These are phyloP conservation scores for Blastomyces emzantsi DNA, from an alignment of 2,329 filamentous ascomycete species.

Conservation along the genomic window DNA sequence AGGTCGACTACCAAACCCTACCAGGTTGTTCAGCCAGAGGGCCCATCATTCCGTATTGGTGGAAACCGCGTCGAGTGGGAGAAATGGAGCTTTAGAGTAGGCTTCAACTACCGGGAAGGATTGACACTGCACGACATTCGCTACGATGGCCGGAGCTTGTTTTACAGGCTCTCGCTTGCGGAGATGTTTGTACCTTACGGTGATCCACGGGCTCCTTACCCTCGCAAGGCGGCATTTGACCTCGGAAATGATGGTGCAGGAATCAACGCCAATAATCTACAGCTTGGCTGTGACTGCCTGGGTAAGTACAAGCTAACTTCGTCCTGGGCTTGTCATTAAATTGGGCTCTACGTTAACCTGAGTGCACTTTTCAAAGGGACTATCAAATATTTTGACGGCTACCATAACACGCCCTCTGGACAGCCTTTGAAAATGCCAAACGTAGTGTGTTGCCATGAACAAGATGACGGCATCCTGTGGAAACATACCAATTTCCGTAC, in stretches of 20 bases:
- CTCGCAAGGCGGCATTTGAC: slow-evolving; percentile 63
- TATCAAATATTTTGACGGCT: slow-evolving; percentile 56
- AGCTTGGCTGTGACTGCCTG: slow-evolving; percentile 40
- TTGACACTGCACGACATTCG: slow-evolving; percentile 60
- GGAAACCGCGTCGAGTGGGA: slow-evolving; percentile 49
- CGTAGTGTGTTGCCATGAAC: slow-evolving; percentile 57
- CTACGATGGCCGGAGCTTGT: slow-evolving; percentile 56
- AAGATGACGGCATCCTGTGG: slow-evolving; percentile 57
- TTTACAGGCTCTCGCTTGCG: slow-evolving; percentile 58
- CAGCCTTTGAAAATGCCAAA: slow-evolving; percentile 50
- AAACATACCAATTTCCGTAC: slow-evolving; percentile 62
- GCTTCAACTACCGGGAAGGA: slow-evolving; percentile 52
- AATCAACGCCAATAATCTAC: slow-evolving; percentile 57
- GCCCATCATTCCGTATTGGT: slow-evolving; percentile 52
- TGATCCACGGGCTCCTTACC: slow-evolving; percentile 56
- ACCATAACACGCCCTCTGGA: slow-evolving; percentile 47
- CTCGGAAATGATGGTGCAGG: slow-evolving; percentile 62
- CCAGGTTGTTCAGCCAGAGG: slow-evolving; percentile 62
- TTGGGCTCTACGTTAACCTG: slow-evolving; percentile 6
- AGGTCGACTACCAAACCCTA: slow-evolving; percentile 51
- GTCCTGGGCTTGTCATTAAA: neutral
- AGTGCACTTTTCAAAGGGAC: slow-evolving; percentile 47
- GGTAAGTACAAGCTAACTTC: neutral
- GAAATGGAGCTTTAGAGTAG: slow-evolving; percentile 60
- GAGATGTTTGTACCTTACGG: slow-evolving; percentile 65